Base-by-base conservation (phyloP, 768 basidiomycete species). In the Naematelia aurantialba region DNA sequence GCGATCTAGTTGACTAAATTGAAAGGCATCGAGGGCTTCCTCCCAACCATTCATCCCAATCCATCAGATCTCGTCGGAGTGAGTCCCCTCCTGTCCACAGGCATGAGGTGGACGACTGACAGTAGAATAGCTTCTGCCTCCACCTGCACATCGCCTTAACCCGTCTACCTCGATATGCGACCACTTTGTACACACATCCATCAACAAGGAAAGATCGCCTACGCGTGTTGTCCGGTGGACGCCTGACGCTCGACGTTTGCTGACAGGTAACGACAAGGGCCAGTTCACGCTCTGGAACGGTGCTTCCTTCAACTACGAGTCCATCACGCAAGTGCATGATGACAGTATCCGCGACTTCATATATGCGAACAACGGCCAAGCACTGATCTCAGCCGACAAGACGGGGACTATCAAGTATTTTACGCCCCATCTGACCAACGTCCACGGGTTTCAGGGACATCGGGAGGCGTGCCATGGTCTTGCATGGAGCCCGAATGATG, bases 201-300 rank as follows among this genome's bases (percentile, higher is more conserved):
- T 92, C 44, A 99, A 99, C 81, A 99, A 99, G 78, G 91, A 98
- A 62, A 83, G 92, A 55, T 96, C 91, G 81, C 93, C 96, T 0
- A 92, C 98, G 46, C 93, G 98, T 67, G 88, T 91, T 29, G 94
- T 97, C 12, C 86, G 86, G 91, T 99, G 94, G 91, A 98, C 93
- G 17, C 96, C 96, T 1, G 94, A 98, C 79, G 91, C 87, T 56
- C 84, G 96, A 29, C 86, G 96, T 1, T 82, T 98, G 21, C 79
- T 98, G 48, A 98, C 96, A 2, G 96, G 96, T 17, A 93, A 92
- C 11, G 91, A 92, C 21, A 91, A 88, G 62, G 96, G 96, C 47
- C 96, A 98, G 79, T 97, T 99, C 78, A 98, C 94, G 0, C 83
- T 98, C 4, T 98, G 96, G 96, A 99, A 99, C 66, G 94, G 94